Conservation (phyloP, 2,329 filamentous ascomycete species). For the Alternaria conjuncta region DNA sequence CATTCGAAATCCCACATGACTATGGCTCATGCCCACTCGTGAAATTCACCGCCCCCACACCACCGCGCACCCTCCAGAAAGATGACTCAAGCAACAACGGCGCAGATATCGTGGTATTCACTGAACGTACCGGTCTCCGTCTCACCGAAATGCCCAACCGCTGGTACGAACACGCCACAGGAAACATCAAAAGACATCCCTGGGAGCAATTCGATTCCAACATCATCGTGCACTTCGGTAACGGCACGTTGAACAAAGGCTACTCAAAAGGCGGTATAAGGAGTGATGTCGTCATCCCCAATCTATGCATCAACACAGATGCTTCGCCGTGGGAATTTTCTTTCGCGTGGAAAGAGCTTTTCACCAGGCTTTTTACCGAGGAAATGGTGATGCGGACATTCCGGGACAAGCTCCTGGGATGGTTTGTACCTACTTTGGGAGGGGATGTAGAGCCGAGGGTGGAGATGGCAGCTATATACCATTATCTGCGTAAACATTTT, state of each 20-base stretch:
- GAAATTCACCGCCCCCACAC: too few species aligned
- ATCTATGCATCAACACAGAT: neutral
- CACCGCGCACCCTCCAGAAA: too few species aligned
- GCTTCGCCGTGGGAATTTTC: neutral
- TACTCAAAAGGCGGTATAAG: constrained; percentile 6
- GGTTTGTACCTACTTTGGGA: too few species aligned
- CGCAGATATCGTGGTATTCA: too few species aligned
- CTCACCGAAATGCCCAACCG: too few species aligned
- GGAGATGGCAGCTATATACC: neutral
- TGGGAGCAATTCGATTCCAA: neutral
- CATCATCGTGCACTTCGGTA: neutral
- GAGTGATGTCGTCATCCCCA: constrained; percentile 1
- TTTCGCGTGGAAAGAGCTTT: constrained; percentile 8
- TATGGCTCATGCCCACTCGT: too few species aligned
- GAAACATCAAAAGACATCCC: too few species aligned
- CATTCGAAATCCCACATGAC: neutral
- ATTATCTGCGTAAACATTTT: neutral
- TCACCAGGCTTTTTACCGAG: constrained; percentile 7
- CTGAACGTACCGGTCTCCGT: too few species aligned
- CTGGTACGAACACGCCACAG: too few species aligned
- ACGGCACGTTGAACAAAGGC: neutral
- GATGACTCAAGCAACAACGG: too few species aligned
- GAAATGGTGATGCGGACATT: constrained; percentile 3
- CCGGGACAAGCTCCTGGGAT: too few species aligned
- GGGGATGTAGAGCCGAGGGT: too few species aligned